Conservation (phyloP, 2,329 filamentous ascomycete species). For the Colletotrichum horii region DNA sequence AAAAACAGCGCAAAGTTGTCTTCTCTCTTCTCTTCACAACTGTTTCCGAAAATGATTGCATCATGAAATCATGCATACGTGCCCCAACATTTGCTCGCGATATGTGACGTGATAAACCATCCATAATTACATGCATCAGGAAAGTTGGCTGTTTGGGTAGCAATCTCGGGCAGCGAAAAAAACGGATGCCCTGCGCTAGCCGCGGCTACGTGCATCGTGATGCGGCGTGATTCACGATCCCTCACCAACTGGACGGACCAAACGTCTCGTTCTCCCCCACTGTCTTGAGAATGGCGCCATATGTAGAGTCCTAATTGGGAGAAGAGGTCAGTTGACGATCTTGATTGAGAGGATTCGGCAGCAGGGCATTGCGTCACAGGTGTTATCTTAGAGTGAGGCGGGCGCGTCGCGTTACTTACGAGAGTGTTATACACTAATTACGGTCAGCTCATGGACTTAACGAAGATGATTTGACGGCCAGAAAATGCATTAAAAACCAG, state of each 20-base stretch:
- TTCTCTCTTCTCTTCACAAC: not conserved
- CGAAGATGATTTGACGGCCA: not conserved
- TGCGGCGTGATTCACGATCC: slow-evolving; percentile 11
- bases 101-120: not conserved
- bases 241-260: slow-evolving; percentile 36
- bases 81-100: not conserved
- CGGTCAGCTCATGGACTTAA: not conserved
- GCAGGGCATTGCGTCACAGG: not conserved
- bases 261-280: slow-evolving; percentile 31
- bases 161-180: slow-evolving; percentile 14
- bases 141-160: not conserved
- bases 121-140: not conserved
- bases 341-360: not conserved
- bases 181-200: not conserved
- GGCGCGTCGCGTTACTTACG: not conserved
- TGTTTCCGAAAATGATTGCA: not conserved
- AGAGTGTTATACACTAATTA: slow-evolving; percentile 36
- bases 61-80: not conserved
- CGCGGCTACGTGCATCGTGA: slow-evolving; percentile 4
- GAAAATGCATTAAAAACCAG: not conserved
- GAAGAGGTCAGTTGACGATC: not conserved
- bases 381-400: not conserved
- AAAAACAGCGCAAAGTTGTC: not conserved
- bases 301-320: slow-evolving; percentile 25
- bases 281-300: slow-evolving; percentile 25